Evolutionary conservation across 768 basidiomycete species (phyloP), one percentile per base, ranked within the genome.

Genomic region (Pulveroboletus sp.): DNA sequence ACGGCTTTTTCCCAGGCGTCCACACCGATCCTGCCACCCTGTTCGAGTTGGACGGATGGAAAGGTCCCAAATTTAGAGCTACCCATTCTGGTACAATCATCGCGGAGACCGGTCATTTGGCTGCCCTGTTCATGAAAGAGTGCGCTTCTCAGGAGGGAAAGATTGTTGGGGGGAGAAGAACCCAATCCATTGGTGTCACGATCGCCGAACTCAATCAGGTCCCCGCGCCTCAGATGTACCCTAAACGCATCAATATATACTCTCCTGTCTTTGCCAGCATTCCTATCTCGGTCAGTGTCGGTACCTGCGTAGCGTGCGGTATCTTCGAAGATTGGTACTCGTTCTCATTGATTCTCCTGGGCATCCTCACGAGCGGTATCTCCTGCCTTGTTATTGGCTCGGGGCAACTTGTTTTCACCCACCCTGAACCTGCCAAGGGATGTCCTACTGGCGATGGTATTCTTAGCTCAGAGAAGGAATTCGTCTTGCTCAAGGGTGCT

Each of bases 321-420:
- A 32, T 68, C 20, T 63, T 62, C 17, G 7, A 35, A 1, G 71
- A 71, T 25, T 72, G 70, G 70, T 67, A 50, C 36, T 56, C 54
- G 21, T 72, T 69, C 43, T 45, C 63, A 11, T 46, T 69, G 63
- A 71, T 71, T 47, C 56, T 72, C 12, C 49, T 69, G 34, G 70
- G 70, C 4, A 63, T 65, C 31, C 0, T 71, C 36, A 49, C 63
- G 17, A 66, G 51, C 20, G 69, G 70, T 6, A 43, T 69, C 16
- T 53, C 69, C 35, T 70, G 67, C 33, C 49, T 62, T 19, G 57
- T 64, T n/a, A 65, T 70, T 17, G 69, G 69, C 17, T 68, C 65
- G 4, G 69, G 67, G 25, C 48, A 50, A 6, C 55, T 71, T 41
- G 24, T 47, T 2, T 65, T 69, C 52, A 43, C 17, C 4, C 67